A percentile compares a stretch with the other conserved stretches of the same genome.
These are phyloP conservation scores for Cercospora janseana DNA, from an alignment of 2,329 filamentous ascomycete species.

Conservation along the genomic window DNA sequence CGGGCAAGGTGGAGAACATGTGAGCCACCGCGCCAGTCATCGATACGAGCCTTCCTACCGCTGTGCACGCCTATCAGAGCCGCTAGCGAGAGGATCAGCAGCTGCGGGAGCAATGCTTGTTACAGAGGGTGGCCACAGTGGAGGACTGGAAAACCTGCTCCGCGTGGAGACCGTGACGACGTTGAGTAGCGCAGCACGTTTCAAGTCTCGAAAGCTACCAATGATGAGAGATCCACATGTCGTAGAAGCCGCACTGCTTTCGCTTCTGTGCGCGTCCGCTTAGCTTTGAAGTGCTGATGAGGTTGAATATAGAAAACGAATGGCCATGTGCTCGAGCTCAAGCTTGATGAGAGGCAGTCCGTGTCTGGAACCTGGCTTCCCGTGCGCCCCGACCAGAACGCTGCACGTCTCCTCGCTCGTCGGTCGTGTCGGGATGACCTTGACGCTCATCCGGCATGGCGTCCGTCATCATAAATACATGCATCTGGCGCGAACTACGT, in stretches of 20 bases:
- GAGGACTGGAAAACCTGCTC: slow-evolving; percentile 1
- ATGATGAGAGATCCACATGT: too few species aligned
- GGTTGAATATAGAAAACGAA: too few species aligned
- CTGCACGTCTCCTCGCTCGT: not conserved
- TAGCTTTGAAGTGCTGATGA: too few species aligned
- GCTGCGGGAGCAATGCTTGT: too few species aligned
- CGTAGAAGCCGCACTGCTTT: too few species aligned
- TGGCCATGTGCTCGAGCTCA: slow-evolving; percentile 1
- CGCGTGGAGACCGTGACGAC: not conserved
- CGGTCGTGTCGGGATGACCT: not conserved
- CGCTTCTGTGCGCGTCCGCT: too few species aligned
- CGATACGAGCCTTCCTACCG: slow-evolving; percentile 14
- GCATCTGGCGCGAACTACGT: too few species aligned
- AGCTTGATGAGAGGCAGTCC: not conserved
- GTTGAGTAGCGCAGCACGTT: not conserved
- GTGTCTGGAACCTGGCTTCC: slow-evolving; percentile 2
- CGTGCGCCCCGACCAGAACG: not conserved
- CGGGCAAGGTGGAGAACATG: slow-evolving; percentile 6
- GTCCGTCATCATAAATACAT: too few species aligned
- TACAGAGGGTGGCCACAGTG: not conserved
- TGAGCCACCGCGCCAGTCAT: slow-evolving; percentile 6
- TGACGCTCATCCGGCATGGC: not conserved
- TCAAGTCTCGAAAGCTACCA: slow-evolving; percentile 4
- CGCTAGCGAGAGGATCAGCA: slow-evolving; percentile 12
- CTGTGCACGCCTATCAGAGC: slow-evolving; percentile 2